Percentiles rank a stretch among this genome's conserved stretches.
Evolutionary conservation across 148 eudicot species (phyloP).

Genomic region (Cornus controversa): DNA sequence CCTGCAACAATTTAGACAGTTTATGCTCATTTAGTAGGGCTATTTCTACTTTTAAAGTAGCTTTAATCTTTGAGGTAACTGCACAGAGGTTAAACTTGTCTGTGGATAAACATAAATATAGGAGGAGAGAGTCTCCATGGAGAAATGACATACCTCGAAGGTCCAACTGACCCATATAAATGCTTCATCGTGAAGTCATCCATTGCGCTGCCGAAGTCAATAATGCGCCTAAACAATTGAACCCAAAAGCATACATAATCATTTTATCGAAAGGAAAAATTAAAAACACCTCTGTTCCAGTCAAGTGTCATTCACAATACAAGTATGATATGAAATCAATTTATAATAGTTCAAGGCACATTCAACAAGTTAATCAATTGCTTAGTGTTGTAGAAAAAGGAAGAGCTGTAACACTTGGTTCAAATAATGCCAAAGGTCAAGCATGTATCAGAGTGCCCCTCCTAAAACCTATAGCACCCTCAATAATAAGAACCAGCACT

Average conservation of each 20-base stretch:
- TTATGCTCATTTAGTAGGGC: not conserved
- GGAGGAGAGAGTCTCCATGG: not conserved
- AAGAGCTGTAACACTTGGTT: too few species aligned
- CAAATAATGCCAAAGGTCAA: too few species aligned
- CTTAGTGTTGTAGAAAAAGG: too few species aligned
- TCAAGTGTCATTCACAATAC: not conserved
- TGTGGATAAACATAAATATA: not conserved
- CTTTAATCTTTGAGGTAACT: conserved; percentile 1
- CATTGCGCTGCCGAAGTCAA: conserved; percentile 96
- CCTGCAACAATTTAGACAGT: not conserved
- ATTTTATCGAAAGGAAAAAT: conserved; percentile 1
- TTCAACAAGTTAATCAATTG: not conserved
- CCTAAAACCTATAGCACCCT: too few species aligned
- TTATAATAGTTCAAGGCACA: not conserved
- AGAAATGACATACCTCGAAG: conserved; percentile 63
- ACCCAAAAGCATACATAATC: conserved; percentile 10
- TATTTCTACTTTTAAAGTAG: not conserved
- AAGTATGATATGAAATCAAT: not conserved
- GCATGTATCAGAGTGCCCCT: too few species aligned
- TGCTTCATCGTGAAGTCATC: conserved; percentile 75
- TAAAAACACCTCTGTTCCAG: not conserved
- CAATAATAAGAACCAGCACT: too few species aligned
- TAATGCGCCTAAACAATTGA: conserved; percentile 69
- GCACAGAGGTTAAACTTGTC: conserved; percentile 3
- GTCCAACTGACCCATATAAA: conserved; percentile 76